Evolutionary conservation across 306 rosid species (phyloP).

Genomic region (Purshia tridentata): DNA sequence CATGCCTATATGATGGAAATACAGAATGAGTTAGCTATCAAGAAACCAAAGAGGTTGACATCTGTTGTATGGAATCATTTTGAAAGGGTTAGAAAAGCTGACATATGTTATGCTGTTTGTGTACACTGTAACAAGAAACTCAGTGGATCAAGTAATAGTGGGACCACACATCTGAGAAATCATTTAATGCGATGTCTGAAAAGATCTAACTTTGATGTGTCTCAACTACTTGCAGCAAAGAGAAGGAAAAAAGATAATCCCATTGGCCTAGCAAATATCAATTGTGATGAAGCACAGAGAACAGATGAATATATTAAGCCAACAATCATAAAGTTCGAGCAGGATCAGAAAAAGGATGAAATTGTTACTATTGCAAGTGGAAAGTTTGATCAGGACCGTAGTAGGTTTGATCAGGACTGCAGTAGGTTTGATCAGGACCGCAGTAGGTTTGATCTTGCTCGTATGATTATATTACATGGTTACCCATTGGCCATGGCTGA

Average conservation of each 20-base stretch:
- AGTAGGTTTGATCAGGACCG: slow-evolving; percentile 76
- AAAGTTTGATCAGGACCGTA: slow-evolving; percentile 81
- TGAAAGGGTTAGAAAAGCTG: slow-evolving; percentile 89
- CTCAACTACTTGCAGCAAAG: slow-evolving; percentile 91
- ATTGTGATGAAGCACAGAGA: slow-evolving; percentile 72
- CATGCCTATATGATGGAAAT: slow-evolving; percentile 66
- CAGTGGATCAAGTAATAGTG: slow-evolving; percentile 98
- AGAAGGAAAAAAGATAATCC: slow-evolving; percentile 79
- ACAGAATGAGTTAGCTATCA: slow-evolving; percentile 56
- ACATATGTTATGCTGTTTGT: slow-evolving; percentile 86
- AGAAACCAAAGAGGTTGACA: slow-evolving; percentile 90
- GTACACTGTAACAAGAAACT: slow-evolving; percentile 93
- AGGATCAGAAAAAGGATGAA: slow-evolving; percentile 76
- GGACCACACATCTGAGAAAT: slow-evolving; percentile 95
- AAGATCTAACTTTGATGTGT: slow-evolving; percentile 82
- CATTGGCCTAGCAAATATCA: slow-evolving; percentile 51
- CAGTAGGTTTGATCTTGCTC: slow-evolving; percentile 87
- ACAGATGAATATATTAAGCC: slow-evolving; percentile 75
- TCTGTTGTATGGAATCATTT: slow-evolving; percentile 99
- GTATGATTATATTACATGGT: slow-evolving; percentile 87
- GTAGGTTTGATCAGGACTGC: slow-evolving; percentile 67
- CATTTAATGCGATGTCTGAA: slow-evolving; percentile 95
- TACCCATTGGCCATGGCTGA: slow-evolving; percentile 82
- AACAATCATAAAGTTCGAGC: slow-evolving; percentile 68
- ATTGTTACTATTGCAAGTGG: slow-evolving; percentile 54